Evolutionary conservation across 495 filamentous ascomycete genomes (phyloP).

Genomic region (Geoglossum glabrum): DNA sequence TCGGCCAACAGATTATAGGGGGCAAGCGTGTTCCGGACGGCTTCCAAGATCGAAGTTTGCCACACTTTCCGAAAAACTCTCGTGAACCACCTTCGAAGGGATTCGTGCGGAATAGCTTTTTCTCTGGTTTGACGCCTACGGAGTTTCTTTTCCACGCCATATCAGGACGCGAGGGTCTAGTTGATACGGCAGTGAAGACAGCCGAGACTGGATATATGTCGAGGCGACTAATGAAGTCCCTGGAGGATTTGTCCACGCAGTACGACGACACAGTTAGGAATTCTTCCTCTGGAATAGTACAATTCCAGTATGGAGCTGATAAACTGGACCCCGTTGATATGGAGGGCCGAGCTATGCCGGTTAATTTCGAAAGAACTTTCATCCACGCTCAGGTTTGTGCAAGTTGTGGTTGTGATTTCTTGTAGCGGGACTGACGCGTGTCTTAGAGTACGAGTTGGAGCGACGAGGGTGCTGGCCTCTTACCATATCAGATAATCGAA

Average conservation of each 20-base stretch:
- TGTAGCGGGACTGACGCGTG: background rate
- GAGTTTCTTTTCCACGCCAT: slow-evolving; percentile 98
- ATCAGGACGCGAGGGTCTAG: slow-evolving; percentile 91
- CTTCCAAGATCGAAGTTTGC: slow-evolving; percentile 84
- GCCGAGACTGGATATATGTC: slow-evolving; percentile 99
- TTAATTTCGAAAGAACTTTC: slow-evolving; percentile 84
- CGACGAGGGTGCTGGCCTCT: slow-evolving; percentile 47
- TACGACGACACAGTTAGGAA: slow-evolving; percentile 93
- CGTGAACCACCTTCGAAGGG: slow-evolving; percentile 84
- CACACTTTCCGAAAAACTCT: slow-evolving; percentile 86
- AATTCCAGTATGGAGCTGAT: slow-evolving; percentile 94
- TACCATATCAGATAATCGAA: slow-evolving; percentile 51
- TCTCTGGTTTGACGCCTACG: slow-evolving; percentile 67
- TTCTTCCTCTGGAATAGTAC: slow-evolving; percentile 64
- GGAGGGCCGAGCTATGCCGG: slow-evolving; percentile 85
- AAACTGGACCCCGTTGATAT: slow-evolving; percentile 90
- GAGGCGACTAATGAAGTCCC: slow-evolving; percentile 87
- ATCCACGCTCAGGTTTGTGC: slow-evolving; percentile 46
- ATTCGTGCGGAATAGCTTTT: slow-evolving; percentile 95
- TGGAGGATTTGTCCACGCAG: slow-evolving; percentile 78
- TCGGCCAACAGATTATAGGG: slow-evolving; percentile 93
- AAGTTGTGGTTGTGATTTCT: slow-evolving; percentile 2
- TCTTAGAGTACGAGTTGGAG: slow-evolving; percentile 42
- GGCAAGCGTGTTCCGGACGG: slow-evolving; percentile 86
- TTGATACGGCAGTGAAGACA: slow-evolving; percentile 99